Evolutionary conservation across 1,284 basidiomycete species (phyloP).

Genomic region (Anthracocystis walkeri): DNA sequence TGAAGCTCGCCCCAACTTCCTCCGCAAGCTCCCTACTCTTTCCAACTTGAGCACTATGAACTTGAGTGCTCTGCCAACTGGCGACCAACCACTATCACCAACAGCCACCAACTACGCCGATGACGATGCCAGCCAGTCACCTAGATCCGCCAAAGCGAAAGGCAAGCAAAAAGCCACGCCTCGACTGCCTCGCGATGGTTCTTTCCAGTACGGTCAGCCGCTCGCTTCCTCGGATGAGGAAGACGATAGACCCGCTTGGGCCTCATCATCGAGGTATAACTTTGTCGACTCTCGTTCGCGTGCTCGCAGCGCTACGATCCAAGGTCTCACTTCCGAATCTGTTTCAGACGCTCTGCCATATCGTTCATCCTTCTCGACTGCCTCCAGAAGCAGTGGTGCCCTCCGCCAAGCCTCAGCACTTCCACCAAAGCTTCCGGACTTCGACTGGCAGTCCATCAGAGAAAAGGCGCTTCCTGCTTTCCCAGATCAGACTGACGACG

Average conservation of each 20-base stretch:
- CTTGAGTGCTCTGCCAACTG: slow-evolving; percentile 2
- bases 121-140: not conserved
- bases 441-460: slow-evolving; percentile 18
- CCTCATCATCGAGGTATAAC: not conserved
- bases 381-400: slow-evolving; percentile 10
- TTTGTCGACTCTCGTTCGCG: slow-evolving; percentile 5
- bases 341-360: not conserved
- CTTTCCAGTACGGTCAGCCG: slow-evolving; percentile 27
- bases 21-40: slow-evolving; percentile 31
- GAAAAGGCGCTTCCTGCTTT: slow-evolving; percentile 5
- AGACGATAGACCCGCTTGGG: not conserved
- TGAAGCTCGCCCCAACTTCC: slow-evolving; percentile 16
- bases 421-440: slow-evolving; percentile 21
- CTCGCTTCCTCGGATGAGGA: slow-evolving; percentile 34
- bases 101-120: slow-evolving; percentile 24
- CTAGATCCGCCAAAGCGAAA: slow-evolving; percentile 21
- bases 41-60: slow-evolving; percentile 16
- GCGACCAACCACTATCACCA: slow-evolving; percentile 2
- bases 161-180: slow-evolving; percentile 26
- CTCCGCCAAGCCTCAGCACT: slow-evolving; percentile 13
- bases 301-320: slow-evolving; percentile 15
- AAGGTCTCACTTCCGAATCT: slow-evolving; percentile 6
- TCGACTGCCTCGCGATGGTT: slow-evolving; percentile 27
- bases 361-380: slow-evolving; percentile 14
- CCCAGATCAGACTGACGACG: slow-evolving; percentile 15